A percentile compares a stretch with the other conserved stretches of the same genome.
Conservation (phyloP, 2,329 filamentous ascomycete species). For the Zymoseptoria pseudotritici region DNA sequence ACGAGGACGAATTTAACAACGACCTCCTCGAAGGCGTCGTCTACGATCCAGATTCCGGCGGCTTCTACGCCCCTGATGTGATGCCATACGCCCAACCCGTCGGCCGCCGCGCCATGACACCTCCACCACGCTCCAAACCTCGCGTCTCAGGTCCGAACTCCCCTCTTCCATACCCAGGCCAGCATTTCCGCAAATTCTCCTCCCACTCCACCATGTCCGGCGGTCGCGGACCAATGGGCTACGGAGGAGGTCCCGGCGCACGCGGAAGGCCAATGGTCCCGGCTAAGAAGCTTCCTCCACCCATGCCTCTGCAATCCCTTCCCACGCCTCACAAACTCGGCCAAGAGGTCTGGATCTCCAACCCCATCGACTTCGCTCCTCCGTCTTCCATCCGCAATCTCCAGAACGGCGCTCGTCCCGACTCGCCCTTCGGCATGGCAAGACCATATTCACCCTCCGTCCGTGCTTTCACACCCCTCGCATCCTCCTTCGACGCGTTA, state of each 20-base stretch:
- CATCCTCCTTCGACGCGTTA: conserved; percentile 80
- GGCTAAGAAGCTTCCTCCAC: conserved; percentile 62
- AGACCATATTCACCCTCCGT: conserved; percentile 68
- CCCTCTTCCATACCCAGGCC: conserved; percentile 29
- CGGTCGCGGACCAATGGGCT: conserved; percentile 7
- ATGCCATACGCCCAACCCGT: conserved; percentile 74
- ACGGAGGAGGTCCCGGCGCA: conserved; percentile 1
- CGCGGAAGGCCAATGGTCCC: conserved; percentile 28
- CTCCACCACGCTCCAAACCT: conserved; percentile 63
- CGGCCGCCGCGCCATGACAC: conserved; percentile 88
- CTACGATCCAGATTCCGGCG: conserved; percentile 51
- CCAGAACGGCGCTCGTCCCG: conserved; percentile 56
- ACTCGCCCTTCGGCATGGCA: conserved; percentile 50
- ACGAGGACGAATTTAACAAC: conserved; percentile 70
- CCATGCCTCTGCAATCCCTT: conserved; percentile 63
- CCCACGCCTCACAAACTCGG: conserved; percentile 84
- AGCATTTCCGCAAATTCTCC: conserved; percentile 26
- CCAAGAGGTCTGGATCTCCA: conserved; percentile 60
- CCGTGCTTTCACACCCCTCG: conserved; percentile 68
- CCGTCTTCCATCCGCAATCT: conserved; percentile 56
- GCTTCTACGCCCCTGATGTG: conserved; percentile 50
- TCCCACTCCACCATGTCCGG: conserved; percentile 29
- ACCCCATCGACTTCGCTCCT: conserved; percentile 78
- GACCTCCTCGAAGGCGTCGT: conserved; percentile 58
- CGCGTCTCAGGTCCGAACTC: conserved; percentile 40